Evolutionary conservation across 768 basidiomycete species (phyloP), one percentile per base, ranked within the genome.

Genomic region (Tylopilus sp.): DNA sequence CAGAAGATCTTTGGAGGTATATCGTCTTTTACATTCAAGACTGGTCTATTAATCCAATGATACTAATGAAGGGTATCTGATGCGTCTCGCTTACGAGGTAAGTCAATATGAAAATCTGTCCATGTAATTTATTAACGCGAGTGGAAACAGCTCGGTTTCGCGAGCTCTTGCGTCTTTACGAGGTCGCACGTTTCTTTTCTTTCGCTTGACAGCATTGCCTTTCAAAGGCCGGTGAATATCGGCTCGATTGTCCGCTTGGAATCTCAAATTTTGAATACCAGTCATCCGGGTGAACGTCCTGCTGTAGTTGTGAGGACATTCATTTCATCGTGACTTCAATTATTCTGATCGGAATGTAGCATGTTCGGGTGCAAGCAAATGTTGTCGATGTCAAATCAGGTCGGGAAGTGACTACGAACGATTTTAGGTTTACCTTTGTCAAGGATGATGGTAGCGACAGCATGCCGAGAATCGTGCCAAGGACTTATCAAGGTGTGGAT

Each of bases 1-100:
- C 83, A 85, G 51, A 92, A 92, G 65, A 75, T 91, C 13, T 93
- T 92, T 59, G 88, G 88, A 65, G 88, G 88, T 60, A 76, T 64
- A 47, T 17, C 11, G 20, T 40, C 12, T 46, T 36, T 46, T 31
- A 20, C 21, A n/a, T 38, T 31, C 22, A 22, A 1, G n/a, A 26
- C 28, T 17, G 20, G 11, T 26, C 4, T 9, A 7, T 7, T 51
- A 31, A 56, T n/a, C 20, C 7, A 5, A 3, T 48, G 40, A 60
- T n/a, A 7, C 40, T n/a, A 40, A 46, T n/a, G 6, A 18, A 75
- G 75, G 75, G 6, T 75, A 80, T 53, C 57, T 83, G 30, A 81
- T 82, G 80, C 70, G 88, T 18, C 71, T 89, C 30, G 88, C 86
- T 3, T 85, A 87, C 58, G 87, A 88, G 72, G 83, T 83, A 49